Percentiles rank a stretch among this genome's conserved stretches.
Evolutionary conservation across 768 basidiomycete species (phyloP).

Genomic region (Basidioascus undulatus): DNA sequence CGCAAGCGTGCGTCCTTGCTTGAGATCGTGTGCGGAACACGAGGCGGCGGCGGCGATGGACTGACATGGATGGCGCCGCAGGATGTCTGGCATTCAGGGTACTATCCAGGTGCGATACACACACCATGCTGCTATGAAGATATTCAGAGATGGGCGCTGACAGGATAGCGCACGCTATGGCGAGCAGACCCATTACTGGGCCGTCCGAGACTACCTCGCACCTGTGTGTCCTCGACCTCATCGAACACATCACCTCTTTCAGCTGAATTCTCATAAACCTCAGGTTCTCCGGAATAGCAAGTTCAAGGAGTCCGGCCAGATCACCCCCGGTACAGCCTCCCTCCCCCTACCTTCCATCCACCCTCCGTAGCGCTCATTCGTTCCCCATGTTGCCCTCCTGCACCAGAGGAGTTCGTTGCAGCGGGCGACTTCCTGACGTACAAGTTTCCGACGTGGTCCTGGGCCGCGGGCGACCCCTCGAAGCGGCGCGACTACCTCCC

Average conservation of each 20-base stretch:
- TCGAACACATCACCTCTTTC: not conserved
- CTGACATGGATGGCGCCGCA: too few species aligned
- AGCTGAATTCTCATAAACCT: not conserved
- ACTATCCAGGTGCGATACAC: too few species aligned
- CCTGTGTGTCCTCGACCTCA: constrained; percentile 13
- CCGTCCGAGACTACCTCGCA: constrained; percentile 74
- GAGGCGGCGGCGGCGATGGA: too few species aligned
- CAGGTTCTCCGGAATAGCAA: constrained; percentile 94
- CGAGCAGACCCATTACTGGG: constrained; percentile 86
- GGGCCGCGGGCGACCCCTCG: constrained; percentile 78
- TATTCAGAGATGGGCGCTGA: not conserved
- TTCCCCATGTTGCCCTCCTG: not conserved
- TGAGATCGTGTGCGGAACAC: too few species aligned
- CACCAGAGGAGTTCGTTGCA: constrained; percentile 85
- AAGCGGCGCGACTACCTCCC: constrained; percentile 85
- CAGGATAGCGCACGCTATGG: too few species aligned
- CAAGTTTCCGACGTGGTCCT: constrained; percentile 97
- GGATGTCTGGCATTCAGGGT: too few species aligned
- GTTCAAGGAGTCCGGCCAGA: constrained; percentile 94
- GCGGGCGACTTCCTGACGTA: constrained; percentile 92
- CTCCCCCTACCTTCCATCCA: not conserved
- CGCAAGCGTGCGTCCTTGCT: too few species aligned
- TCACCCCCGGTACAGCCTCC: constrained; percentile 47
- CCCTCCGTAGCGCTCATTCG: not conserved
- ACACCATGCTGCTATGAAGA: not conserved